Conservation (phyloP, 306 rosid genomes). For the Gillenia trifoliata region DNA sequence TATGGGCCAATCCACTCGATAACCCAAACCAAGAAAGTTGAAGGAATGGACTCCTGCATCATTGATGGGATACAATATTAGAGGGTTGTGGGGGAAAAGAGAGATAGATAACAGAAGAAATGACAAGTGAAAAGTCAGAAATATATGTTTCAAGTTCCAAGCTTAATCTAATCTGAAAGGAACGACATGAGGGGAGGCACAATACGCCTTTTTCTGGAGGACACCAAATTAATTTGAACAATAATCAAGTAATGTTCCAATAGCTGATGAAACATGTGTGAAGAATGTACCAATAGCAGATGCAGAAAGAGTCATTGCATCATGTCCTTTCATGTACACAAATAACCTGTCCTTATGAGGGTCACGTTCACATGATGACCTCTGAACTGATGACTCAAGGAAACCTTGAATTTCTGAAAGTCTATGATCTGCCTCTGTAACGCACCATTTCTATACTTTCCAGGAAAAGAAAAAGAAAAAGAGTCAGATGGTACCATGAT, state of each 20-base stretch:
- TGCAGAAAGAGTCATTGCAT: constrained; percentile 59
- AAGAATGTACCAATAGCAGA: constrained; percentile 54
- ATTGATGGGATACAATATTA: constrained; percentile 7
- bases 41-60: constrained; percentile 84
- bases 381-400: constrained; percentile 84
- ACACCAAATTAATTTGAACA: background rate
- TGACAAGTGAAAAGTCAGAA: background rate
- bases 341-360: constrained; percentile 68
- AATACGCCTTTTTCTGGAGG: background rate
- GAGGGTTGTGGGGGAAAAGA: constrained; percentile 10
- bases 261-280: background rate
- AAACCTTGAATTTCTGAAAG: constrained; percentile 85
- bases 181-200: background rate
- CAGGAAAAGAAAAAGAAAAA: constrained; percentile 23
- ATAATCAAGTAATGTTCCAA: background rate
- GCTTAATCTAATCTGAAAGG: constrained; percentile 4
- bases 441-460: constrained; percentile 73
- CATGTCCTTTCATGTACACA: constrained; percentile 75
- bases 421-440: constrained; percentile 67
- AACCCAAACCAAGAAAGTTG: constrained; percentile 91
- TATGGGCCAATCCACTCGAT: constrained; percentile 88
- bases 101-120: background rate
- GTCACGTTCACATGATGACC: constrained; percentile 83
- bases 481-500: constrained; percentile 13
- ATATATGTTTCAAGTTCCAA: background rate